Evolutionary conservation across 129 eudicot genomes (phyloP).

Genomic region (Pittosporum tobira): DNA sequence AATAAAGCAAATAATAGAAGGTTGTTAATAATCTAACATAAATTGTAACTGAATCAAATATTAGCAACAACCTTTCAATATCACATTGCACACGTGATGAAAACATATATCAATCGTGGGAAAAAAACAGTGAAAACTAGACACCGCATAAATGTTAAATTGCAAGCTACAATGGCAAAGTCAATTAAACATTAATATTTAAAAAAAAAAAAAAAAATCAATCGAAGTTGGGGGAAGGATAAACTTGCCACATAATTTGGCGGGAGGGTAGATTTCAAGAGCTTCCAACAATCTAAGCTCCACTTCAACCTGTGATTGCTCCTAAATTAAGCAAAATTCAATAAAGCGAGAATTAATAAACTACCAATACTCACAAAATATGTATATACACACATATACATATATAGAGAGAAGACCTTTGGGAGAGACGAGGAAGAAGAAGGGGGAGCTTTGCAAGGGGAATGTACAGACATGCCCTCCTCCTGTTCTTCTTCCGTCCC

Average conservation of each 20-base stretch:
- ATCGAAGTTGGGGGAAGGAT: neutral
- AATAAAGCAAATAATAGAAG: neutral
- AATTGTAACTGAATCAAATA: too few species aligned
- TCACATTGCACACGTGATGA: neutral
- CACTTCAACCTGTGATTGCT: slow-evolving; percentile 78
- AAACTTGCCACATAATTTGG: slow-evolving; percentile 57
- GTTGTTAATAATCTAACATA: too few species aligned
- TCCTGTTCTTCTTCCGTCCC: slow-evolving; percentile 61
- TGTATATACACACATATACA: neutral
- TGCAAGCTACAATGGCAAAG: neutral
- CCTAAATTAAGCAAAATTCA: slow-evolving; percentile 24
- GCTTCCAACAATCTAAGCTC: slow-evolving; percentile 80
- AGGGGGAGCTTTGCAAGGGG: slow-evolving; percentile 76
- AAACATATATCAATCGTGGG: too few species aligned
- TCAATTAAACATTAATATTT: too few species aligned
- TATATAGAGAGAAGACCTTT: slow-evolving; percentile 34
- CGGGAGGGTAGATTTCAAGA: slow-evolving; percentile 84
- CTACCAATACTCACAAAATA: neutral
- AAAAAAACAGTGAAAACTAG: too few species aligned
- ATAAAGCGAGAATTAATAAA: neutral
- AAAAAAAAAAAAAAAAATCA: neutral
- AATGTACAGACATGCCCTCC: slow-evolving; percentile 85
- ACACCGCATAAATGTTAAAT: too few species aligned
- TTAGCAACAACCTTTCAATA: neutral
- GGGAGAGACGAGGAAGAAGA: slow-evolving; percentile 73